Evolutionary conservation across 768 basidiomycete genomes (phyloP), one percentile per base, ranked within the genome.

Genomic region (Multifurca ochricompacta): DNA sequence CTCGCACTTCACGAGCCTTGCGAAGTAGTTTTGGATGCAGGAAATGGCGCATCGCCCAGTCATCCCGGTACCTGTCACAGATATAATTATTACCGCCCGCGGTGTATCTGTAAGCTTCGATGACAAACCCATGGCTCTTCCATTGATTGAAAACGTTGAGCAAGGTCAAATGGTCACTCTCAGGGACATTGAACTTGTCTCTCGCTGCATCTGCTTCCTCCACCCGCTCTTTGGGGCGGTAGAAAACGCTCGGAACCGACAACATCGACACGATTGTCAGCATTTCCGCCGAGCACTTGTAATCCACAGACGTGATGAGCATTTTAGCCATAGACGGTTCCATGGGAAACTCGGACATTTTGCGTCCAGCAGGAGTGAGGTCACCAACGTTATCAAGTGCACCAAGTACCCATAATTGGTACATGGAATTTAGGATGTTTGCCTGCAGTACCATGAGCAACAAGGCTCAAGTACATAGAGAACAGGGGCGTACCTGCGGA

Each of bases 291-390:
- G 92, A 94, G 69, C 95, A 98, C 62, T 80, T 82, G 68, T 92
- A 91, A 32, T 96, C 94, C 59, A 95, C 92, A 3, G 89, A 90
- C 30, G 85, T 86, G 65, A 98, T 97, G 53, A 99, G 76, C 92
- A 99, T 98, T 75, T 98, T 98, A 21, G 92, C 93, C 82, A 99
- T 91, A 1, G 91, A 93, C 2, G 95, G 95, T 66, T 97, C 95
- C 94, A 99, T 98, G 3, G 96, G 96, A 71, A 98, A 98, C 65
- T 97, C 92, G 13, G 91, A 94, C 94, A 99, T 98, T 72, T 96
- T 96, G 50, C 89, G 81, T 6, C 96, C 96, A 51, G 83, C 77
- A 2, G 85, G 78, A 2, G 95, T 99, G 58, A 99, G 74, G 71
- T 99, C 91, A n/a, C 96, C 94, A 34, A 94, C 83, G 63, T 97